Evolutionary conservation across 441 rosid species (phyloP), one percentile per base, ranked within the genome.

Genomic region (Geranium incanum): DNA sequence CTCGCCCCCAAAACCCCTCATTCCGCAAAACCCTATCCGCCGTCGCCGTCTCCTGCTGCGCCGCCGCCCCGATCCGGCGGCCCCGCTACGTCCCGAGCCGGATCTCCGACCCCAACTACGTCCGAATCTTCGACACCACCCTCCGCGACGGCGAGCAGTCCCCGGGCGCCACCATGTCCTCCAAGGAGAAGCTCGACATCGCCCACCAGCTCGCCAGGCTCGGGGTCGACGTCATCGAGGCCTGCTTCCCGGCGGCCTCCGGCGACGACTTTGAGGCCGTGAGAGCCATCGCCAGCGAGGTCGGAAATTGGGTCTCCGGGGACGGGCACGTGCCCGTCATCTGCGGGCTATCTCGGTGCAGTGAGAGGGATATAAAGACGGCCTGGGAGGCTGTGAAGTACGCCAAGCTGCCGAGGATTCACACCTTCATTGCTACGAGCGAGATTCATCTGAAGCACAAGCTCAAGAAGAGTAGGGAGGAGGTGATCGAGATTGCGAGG

Each of bases 91-190:
- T 89, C 70, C 97, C 98, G 38, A 81, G 76, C 83, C 87, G 72
- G 57, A 89, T 93, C 50, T 67, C 88, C 0, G 87, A 88, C 78
- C 92, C 97, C 19, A 77, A 75, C 63, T 94, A 91, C 70, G 90
- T 94, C 71, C 89, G 98, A 21, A 60, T 94, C 73, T 94, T 92
- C 74, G 97, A 91, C 73, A 91, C 98, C 6, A 91, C 98, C 66
- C 96, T 94, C 79, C 95, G 97, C 1, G 98, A 94, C 73, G 98
- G 99, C 38, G 99, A 94, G 74, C 97, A 92, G 75, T 92, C 99
- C 73, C 94, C 97, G 0, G 97, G 97, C 66, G 99, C 97, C 78
- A 83, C 95, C 2, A 78, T 94, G 16, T 86, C 94, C 3, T 85
- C 97, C 71, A 89, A 91, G 80, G 92, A 91, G 76, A 91, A 91